Conservation (phyloP, 108 stramenopile species). For the Discostella stelligeroides region DNA sequence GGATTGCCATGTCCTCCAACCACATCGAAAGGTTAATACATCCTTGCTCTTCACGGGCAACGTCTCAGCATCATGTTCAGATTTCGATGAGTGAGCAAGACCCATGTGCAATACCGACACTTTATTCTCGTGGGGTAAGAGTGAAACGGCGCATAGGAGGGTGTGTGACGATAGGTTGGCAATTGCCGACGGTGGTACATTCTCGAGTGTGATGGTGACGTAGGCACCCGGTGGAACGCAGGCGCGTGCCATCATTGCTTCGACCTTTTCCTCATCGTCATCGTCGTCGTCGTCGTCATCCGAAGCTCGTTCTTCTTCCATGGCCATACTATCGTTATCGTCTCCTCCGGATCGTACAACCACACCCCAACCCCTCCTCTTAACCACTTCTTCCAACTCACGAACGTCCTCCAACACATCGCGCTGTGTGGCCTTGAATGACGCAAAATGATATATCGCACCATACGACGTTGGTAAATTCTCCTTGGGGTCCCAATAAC, state of each 20-base stretch:
- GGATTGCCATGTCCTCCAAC: slow-evolving; percentile 91
- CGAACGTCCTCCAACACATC: slow-evolving; percentile 77
- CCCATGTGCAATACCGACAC: slow-evolving; percentile 95
- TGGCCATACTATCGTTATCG: slow-evolving; percentile 22
- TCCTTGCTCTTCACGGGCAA: slow-evolving; percentile 92
- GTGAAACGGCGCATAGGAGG: slow-evolving; percentile 74
- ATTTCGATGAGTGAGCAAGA: slow-evolving; percentile 70
- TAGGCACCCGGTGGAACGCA: slow-evolving; percentile 88
- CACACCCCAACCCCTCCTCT: slow-evolving; percentile 34
- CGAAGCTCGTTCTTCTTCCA: background rate
- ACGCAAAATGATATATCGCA: slow-evolving; percentile 89
- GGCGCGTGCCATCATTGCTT: slow-evolving; percentile 69
- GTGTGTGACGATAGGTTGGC: slow-evolving; percentile 46
- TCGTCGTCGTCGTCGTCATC: slow-evolving; percentile 62
- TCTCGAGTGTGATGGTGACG: slow-evolving; percentile 82
- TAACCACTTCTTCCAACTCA: slow-evolving; percentile 65
- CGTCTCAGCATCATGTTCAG: slow-evolving; percentile 39
- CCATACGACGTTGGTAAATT: slow-evolving; percentile 96
- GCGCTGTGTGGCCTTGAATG: slow-evolving; percentile 86
- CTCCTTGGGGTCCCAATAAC: slow-evolving; percentile 97
- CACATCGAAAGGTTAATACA: slow-evolving; percentile 88
- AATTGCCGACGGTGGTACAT: slow-evolving; percentile 60
- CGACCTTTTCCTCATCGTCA: slow-evolving; percentile 64
- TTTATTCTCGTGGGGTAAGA: slow-evolving; percentile 96
- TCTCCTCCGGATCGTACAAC: slow-evolving; percentile 11